These are phyloP conservation scores for Leishmania tropica DNA, from an alignment of 208 protist genomes.

Conservation along the genomic window DNA sequence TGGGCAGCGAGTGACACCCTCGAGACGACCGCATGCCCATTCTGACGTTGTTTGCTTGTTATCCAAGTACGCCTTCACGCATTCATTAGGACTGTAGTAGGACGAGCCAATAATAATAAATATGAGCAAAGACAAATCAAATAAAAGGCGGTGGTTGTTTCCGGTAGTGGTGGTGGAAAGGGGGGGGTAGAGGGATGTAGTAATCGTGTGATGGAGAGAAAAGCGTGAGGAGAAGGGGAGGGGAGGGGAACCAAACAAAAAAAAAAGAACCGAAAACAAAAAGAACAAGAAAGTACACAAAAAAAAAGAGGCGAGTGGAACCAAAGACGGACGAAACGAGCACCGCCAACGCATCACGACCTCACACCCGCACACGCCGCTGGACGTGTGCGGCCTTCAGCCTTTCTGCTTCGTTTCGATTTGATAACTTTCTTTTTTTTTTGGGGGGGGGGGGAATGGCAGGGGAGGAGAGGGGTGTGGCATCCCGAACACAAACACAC, in stretches of 20 bases:
- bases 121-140: not conserved
- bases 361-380: not conserved
- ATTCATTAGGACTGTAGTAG: not conserved
- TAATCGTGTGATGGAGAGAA: too few species aligned
- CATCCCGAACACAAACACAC: not conserved
- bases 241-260: not conserved
- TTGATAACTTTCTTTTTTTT: too few species aligned
- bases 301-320: not conserved
- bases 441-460: too few species aligned
- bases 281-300: not conserved
- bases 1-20: not conserved
- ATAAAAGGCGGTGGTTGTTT: too few species aligned
- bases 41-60: too few species aligned
- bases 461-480: not conserved
- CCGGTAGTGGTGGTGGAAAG: not conserved
- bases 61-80: not conserved
- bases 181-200: not conserved
- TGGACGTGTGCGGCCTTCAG: too few species aligned
- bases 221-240: too few species aligned
- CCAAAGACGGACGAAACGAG: not conserved
- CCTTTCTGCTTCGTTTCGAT: too few species aligned
- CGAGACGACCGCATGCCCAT: not conserved
- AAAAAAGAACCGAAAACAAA: not conserved
- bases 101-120: not conserved
- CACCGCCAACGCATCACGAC: not conserved